Evolutionary conservation across 305 asterid species (phyloP), one percentile per base, ranked within the genome.

Genomic region (Plantago lanceolata): DNA sequence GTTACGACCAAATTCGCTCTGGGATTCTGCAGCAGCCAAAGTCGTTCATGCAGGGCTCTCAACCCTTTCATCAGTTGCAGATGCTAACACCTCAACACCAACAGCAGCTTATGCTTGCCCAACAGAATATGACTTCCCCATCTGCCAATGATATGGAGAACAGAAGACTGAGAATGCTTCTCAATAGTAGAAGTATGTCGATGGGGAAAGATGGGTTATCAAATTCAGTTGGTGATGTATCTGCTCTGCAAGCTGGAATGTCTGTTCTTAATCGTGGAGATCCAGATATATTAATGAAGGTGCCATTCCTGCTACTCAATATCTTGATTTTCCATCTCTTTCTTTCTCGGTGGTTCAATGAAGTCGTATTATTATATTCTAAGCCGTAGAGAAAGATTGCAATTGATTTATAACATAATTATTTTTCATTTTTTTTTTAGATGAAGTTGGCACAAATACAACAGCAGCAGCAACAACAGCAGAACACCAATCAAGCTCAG

Each of bases 71-170:
- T 82, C 96, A 86, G 66, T 74, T 90, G 44, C 97, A 88, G 79
- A 86, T 94, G 96, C 75, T 94, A 35, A 68, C 98, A 61, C 96
- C 96, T 37, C 99, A 94, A 86, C 97, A 93, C 71, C 99, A 93
- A 62, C 99, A 88, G 67, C 99, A 94, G 71, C 93, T 94, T 50
- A 75, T 94, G 87, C 79, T 94, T 52, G 97, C 97, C 3, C 99
- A 90, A 68, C 99, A 94, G 75, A 90, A 74, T 71, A 54, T 90
- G 76, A 79, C 93, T n/a, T 90, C 97, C n/a, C 85, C 96, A 18
- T 86, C 97, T 52, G 85, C 87, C 48, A 79, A 61, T 69, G 97
- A 94, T 44, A 72, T 78, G 14, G 99, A 94, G 65, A 88, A 89
- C 81, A 76, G 96, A 78, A 90, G 95, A 85, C 74, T 94, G 19